phyloP scores from a whole-genome alignment of 345 rosid species.

The Eucalyptus sideroxylon region DNA sequence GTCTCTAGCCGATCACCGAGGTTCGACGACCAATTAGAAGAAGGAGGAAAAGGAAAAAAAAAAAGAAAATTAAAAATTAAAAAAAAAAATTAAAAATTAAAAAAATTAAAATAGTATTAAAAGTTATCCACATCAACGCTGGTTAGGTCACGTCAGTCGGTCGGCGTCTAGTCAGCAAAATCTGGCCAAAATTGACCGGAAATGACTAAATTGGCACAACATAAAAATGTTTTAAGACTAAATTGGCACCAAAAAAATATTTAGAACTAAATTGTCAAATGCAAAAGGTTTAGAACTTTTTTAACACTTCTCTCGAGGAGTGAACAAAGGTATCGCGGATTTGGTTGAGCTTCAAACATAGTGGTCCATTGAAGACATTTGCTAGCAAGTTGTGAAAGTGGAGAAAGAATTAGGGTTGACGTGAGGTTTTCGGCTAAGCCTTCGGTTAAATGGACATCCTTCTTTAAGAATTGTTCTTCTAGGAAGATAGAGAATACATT shows the following conservation, averaged over 20 bases:
- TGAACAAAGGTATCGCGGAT: background rate
- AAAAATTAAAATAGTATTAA: too few species aligned
- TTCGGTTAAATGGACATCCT: background rate
- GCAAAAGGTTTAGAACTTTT: too few species aligned
- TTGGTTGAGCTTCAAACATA: too few species aligned
- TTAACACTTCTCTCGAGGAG: too few species aligned
- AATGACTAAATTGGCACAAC: too few species aligned
- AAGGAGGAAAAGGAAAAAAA: too few species aligned
- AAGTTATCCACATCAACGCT: accelerated
- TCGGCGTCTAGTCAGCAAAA: accelerated
- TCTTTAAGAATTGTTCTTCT: background rate
- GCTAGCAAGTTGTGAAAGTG: background rate
- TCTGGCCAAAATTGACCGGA: too few species aligned
- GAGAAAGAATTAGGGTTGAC: background rate
- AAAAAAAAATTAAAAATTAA: accelerated
- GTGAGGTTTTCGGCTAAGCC: background rate
- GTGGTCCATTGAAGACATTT: background rate
- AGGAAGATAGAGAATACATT: background rate
- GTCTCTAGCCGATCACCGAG: accelerated
- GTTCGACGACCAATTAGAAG: accelerated
- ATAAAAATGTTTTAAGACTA: too few species aligned
- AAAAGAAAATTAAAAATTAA: accelerated
- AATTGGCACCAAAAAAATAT: too few species aligned
- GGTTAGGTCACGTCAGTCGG: accelerated
- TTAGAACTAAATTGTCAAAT: too few species aligned